Percentiles rank a stretch among this genome's conserved stretches.
These are phyloP conservation scores for Rubia balearica DNA, from an alignment of 305 asterid species.

Conservation along the genomic window DNA sequence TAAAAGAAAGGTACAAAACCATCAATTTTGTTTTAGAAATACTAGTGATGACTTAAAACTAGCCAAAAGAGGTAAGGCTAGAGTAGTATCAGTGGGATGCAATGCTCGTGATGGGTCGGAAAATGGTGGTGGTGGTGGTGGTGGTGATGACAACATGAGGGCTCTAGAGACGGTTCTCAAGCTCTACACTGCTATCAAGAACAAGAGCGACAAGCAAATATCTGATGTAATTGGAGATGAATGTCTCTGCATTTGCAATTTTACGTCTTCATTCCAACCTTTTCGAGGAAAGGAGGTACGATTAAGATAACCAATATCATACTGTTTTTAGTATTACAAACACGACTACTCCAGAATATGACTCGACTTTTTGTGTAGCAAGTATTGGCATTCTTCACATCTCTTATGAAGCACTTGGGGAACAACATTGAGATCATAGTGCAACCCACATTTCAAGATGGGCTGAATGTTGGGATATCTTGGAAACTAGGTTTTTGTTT, in stretches of 20 bases:
- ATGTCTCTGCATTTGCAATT: constrained; percentile 55
- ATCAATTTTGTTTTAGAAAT: constrained; percentile 8
- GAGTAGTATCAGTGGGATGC: constrained; percentile 11
- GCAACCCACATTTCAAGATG: constrained; percentile 48
- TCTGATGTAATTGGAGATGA: constrained; percentile 62
- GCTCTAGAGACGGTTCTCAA: constrained; percentile 60
- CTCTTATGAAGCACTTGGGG: constrained; percentile 42
- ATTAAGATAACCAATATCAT: background rate
- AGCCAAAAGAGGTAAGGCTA: constrained; percentile 9
- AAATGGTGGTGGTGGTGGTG: constrained; percentile 18
- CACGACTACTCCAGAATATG: background rate
- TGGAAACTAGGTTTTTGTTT: constrained; percentile 54
- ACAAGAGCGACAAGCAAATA: constrained; percentile 32
- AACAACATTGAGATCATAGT: constrained; percentile 48
- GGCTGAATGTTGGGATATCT: constrained; percentile 48
- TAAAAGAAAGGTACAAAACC: constrained; percentile 11
- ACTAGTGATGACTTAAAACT: background rate
- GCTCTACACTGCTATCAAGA: constrained; percentile 50
- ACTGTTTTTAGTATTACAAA: background rate
- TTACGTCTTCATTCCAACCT: constrained; percentile 38
- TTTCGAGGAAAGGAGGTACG: constrained; percentile 60
- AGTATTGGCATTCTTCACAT: constrained; percentile 55
- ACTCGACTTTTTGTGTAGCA: constrained; percentile 35
- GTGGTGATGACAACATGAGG: constrained; percentile 6
- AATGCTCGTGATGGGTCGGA: background rate